Evolutionary conservation across 1,284 basidiomycete species (phyloP).

Genomic region (Cystobasidium sp.): DNA sequence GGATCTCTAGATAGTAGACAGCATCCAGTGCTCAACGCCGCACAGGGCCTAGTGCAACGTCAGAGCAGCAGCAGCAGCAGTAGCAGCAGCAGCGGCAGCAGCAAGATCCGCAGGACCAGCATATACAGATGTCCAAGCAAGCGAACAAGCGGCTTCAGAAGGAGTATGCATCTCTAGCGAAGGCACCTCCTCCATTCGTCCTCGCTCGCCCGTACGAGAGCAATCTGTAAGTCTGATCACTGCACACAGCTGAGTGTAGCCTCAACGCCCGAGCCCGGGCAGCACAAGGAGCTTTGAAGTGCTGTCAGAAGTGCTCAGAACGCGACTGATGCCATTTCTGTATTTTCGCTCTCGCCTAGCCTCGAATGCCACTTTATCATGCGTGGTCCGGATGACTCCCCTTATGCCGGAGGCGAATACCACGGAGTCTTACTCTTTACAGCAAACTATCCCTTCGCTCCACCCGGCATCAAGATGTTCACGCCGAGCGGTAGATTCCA

Average conservation of each 20-base stretch:
- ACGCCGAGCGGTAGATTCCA: constrained; percentile 53
- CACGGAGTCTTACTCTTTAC: constrained; percentile 52
- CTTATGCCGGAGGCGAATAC: constrained; percentile 52
- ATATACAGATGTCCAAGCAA: constrained; percentile 34
- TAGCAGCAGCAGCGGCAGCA: not conserved
- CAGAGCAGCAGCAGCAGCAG: constrained; percentile 13
- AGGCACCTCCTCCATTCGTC: constrained; percentile 51
- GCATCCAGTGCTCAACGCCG: too few relatives aligned
- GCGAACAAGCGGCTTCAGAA: constrained; percentile 45
- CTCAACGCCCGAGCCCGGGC: not conserved
- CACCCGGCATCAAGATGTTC: constrained; percentile 52
- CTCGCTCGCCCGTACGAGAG: constrained; percentile 50
- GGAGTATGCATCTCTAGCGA: constrained; percentile 49
- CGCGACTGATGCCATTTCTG: not conserved
- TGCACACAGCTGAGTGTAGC: not conserved
- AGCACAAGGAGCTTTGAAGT: not conserved
- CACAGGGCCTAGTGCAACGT: not conserved
- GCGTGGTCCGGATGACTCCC: constrained; percentile 48
- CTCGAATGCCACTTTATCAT: constrained; percentile 53
- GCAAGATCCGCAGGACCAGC: not conserved
- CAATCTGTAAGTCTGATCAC: constrained; percentile 36
- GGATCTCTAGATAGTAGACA: too few relatives aligned
- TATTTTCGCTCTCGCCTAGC: constrained; percentile 33
- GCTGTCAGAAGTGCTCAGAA: not conserved
- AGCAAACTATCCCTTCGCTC: constrained; percentile 53